phyloP scores from a whole-genome alignment of 2,329 filamentous ascomycete species.

The Microsporum ferrugineum region DNA sequence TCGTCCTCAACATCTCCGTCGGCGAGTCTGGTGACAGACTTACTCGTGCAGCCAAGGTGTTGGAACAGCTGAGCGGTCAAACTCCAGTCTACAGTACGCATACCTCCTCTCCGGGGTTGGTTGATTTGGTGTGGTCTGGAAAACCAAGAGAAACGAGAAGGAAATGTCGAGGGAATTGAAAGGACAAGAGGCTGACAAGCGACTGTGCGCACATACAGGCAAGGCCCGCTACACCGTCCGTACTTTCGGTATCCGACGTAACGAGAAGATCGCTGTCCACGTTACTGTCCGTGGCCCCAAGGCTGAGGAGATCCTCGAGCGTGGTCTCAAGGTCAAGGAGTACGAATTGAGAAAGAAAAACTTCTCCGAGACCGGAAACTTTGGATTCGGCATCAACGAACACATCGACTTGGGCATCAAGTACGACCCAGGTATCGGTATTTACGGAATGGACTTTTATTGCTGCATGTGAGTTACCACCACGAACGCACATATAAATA shows the following conservation, averaged over 20 bases:
- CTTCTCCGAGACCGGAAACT: conserved; percentile 99
- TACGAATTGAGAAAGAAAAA: conserved; percentile 99
- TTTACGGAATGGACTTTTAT: conserved; percentile 99
- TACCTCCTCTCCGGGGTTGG: background rate
- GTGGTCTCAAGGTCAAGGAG: conserved; percentile 99
- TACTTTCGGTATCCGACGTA: conserved; percentile 99
- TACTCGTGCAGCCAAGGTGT: conserved; percentile 98
- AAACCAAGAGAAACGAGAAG: background rate
- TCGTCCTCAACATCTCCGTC: conserved; percentile 98
- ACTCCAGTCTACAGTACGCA: conserved; percentile 92
- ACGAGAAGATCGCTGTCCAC: conserved; percentile 99
- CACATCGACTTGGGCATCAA: conserved; percentile 99
- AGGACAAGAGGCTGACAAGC: conserved; percentile 13
- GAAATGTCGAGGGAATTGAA: background rate
- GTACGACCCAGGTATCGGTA: conserved; percentile 96
- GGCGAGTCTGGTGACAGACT: conserved; percentile 99
- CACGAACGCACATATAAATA: background rate
- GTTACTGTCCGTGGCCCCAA: conserved; percentile 98
- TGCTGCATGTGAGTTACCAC: conserved; percentile 71
- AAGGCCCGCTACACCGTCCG: conserved; percentile 99
- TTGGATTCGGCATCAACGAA: conserved; percentile 99
- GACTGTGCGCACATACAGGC: conserved; percentile 43
- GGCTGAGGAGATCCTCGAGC: conserved; percentile 99
- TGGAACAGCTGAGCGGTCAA: conserved; percentile 99
- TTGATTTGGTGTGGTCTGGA: background rate